Base-by-base conservation (phyloP, 2,329 filamentous ascomycete genomes). In the Taxawa tesnikishii region DNA sequence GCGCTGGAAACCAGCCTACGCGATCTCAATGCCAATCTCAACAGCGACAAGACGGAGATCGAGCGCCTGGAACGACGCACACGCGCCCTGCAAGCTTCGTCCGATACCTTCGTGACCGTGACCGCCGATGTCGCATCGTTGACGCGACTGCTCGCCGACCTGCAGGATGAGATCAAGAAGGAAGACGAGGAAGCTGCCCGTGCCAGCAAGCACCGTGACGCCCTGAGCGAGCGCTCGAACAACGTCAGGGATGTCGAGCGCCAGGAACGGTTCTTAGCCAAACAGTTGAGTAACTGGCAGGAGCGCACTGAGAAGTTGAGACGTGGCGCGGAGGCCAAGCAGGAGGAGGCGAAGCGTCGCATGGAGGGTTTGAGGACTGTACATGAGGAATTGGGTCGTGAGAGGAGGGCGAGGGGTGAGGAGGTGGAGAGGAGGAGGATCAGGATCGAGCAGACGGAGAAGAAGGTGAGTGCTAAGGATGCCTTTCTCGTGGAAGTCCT, bases 401-500 rank as follows among this genome's bases (percentile, higher is more conserved):
- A 98, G 65, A 70, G 87, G 40, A 73, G 72, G 2, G 83, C 90
- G 33, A 92, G 93, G 60, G 79, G 79, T 19, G 79, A 83, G 36
- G 88, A 96, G 50, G 92, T 96, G 62, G 90, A 98, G 64, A 76
- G 81, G 51, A 70, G 87, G 47, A 75, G 83, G 44, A 83, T 94
- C n/a, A 69, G 87, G 38, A 96, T 98, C 42, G 90, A 98, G 60
- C 85, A 94, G 63, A 94, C 84, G 6, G 88, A 96, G 70, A 96
- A 96, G 65, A 96, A 96, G 82, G 85, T 85, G 65, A 46, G 65
- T 37, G 5, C 10, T 24, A 11, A 9, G 18, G 12, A 32, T 28
- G 9, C 18, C 17, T 13, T 28, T 29, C 10, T 10, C 26, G 13
- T 10, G 15, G 24, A 13, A 16, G 18, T 11, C 9, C n/a, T 27